Conservation (phyloP, 2,329 filamentous ascomycete genomes). For the Ceratocystis eucalypticola region DNA sequence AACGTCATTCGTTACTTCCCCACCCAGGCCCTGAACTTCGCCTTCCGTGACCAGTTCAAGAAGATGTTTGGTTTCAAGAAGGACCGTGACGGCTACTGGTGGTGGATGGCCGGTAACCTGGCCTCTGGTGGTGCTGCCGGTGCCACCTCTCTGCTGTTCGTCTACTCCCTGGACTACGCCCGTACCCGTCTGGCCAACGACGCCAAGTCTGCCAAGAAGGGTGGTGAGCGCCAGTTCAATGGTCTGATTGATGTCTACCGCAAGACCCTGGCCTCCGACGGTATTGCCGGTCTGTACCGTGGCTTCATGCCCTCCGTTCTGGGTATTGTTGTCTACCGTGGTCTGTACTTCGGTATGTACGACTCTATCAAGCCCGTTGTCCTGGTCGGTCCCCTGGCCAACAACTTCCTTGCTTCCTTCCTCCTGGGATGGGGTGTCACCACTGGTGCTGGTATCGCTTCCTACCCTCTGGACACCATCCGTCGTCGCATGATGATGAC, state of each 20-base stretch:
- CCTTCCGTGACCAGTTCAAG: constrained; percentile 99
- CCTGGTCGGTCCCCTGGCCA: constrained; percentile 78
- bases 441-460: constrained; percentile 99
- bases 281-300: constrained; percentile 99
- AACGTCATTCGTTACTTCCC: constrained; percentile 99
- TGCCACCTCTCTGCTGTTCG: constrained; percentile 99
- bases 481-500: constrained; percentile 99
- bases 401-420: constrained; percentile 99
- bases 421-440: constrained; percentile 96
- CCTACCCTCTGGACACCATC: constrained; percentile 99
- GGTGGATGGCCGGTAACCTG: constrained; percentile 99
- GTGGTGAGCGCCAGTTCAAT: constrained; percentile 99
- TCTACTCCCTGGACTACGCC: constrained; percentile 99
- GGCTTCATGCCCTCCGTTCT: constrained; percentile 99
- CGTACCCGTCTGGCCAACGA: constrained; percentile 99
- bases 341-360: constrained; percentile 99
- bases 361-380: constrained; percentile 99
- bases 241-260: constrained; percentile 98
- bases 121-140: constrained; percentile 99
- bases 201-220: constrained; percentile 93
- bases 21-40: constrained; percentile 99
- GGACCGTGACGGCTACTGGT: constrained; percentile 92
- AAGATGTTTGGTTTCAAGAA: constrained; percentile 99
- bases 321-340: constrained; percentile 99
- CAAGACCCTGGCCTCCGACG: constrained; percentile 98